phyloP scores from a whole-genome alignment of 305 asterid genomes.

The Fraxinus nigra region DNA sequence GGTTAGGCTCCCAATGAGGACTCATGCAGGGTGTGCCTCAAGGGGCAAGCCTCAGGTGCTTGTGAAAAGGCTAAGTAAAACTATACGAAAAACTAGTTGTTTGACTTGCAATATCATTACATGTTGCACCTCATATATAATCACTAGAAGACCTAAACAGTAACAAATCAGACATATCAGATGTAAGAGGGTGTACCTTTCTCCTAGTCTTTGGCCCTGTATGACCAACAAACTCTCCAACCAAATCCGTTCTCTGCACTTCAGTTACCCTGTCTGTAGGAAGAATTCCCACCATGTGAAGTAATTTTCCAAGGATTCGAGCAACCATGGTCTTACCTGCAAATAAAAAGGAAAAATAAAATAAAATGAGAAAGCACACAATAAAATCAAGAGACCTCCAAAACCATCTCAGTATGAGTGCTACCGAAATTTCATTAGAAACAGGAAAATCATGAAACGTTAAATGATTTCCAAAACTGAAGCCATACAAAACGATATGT shows the following conservation, averaged over 20 bases:
- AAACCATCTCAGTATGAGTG: neutral
- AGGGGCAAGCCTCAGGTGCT: neutral
- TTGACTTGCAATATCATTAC: neutral
- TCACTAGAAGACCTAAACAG: neutral
- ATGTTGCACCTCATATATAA: neutral
- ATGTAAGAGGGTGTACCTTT: conserved; percentile 42
- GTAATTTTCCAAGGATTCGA: conserved; percentile 79
- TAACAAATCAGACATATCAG: neutral
- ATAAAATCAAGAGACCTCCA: conserved; percentile 18
- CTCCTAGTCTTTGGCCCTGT: conserved; percentile 91
- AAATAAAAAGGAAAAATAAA: neutral
- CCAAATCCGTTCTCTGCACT: conserved; percentile 94
- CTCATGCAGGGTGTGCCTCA: neutral
- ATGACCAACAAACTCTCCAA: conserved; percentile 88
- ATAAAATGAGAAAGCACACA: neutral
- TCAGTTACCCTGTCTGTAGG: conserved; percentile 77
- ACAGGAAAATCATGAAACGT: neutral
- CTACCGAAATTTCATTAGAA: conserved; percentile 1
- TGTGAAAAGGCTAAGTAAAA: neutral
- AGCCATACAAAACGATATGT: neutral
- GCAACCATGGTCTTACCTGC: conserved; percentile 94
- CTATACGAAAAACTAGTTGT: neutral
- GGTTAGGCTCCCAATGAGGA: neutral
- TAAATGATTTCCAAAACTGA: neutral
- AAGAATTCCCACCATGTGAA: conserved; percentile 85